Base-by-base conservation (phyloP, 768 basidiomycete species). In the Termitomyces eurrhizus region DNA sequence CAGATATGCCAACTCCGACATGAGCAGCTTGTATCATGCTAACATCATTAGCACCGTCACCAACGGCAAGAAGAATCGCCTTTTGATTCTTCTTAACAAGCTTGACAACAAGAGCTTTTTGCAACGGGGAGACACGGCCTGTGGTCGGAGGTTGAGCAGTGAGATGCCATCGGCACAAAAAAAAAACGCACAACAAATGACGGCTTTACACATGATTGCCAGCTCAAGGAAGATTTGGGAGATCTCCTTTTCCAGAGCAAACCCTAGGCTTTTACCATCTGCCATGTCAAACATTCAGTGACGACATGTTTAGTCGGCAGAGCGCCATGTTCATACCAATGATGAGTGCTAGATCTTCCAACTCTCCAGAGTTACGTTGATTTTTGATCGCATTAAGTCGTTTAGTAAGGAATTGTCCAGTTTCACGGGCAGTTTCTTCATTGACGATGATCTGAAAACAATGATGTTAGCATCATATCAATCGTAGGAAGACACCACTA, bases 21-120 rank as follows among this genome's bases (percentile, higher is more conserved):
- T 98, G 96, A 0, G 96, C 96, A 39, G 96, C 96, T 71, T 98
- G 96, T 61, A 98, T 98, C 96, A 98, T 98, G 70, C 93, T 93
- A 66, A 98, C 96, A 72, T 98, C 96, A 72, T 98, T 98, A 2
- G 96, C 96, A 53, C 96, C 96, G 65, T 98, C 96, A 24, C 96
- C 96, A 54, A 98, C 98, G 3, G 96, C 96, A 9, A 98, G 83
- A n/a, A 97, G 79, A 57, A 97, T 93, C 7, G 94, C 83, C 59
- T 93, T 93, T 66, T 89, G 87, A 72, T 96, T 95, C 74, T 95
- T 95, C 81, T 98, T 98, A 58, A 98, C 96, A n/a, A 98, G 85
- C 74, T 98, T 98, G 64, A 98, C 96, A 4, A 98, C 95, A 42
- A 97, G 82, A 0, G 96, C 96, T 72, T 98, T 99, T 72, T 99